Evolutionary conservation across 441 rosid genomes (phyloP), one percentile per base, ranked within the genome.

Genomic region (Syzygium syzygioides): DNA sequence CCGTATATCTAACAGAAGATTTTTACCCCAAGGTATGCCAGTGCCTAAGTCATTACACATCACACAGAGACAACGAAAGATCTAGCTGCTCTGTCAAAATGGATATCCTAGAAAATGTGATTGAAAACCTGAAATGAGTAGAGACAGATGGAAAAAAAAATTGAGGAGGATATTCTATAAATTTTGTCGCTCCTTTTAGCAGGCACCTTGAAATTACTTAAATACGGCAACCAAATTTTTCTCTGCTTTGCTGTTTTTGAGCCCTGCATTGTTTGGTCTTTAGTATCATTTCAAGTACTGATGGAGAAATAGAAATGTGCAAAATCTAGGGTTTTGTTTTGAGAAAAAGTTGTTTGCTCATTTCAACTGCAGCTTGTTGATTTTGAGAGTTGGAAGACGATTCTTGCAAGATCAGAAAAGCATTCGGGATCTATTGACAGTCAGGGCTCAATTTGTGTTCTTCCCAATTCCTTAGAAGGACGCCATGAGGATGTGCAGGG

Each of bases 331-430:
- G 37, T 25, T 79, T n/a, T 48, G 55, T 76, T 57, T 85, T 50
- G 62, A 87, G 41, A 79, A 55, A 52, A 55, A 41, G 59, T 88
- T 86, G 52, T 68, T 85, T 79, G 71, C 55, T 76, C 50, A 68
- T 50, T 89, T 88, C 79, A 87, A 87, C 62, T 90, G 93, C 95
- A 98, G 99, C 93, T 98, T 92, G 98, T 98, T 55, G 99, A 98
- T 93, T 98, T 97, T 79, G 99, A 96, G 86, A 95, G 99, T 90
- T 98, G 99, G 99, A 98, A 97, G 93, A 93, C 95, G 50, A 96
- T 98, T 90, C 95, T 96, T 89, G 94, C 94, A n/a, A 95, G 99
- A 93, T 96, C 98, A 88, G 97, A 96, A 89, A 98, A 95, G 93
- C 96, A 96, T 92, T 92, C 96, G 8, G 96, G 95, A 59, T 90